These are phyloP conservation scores for Dipodascus geniculatus DNA, from an alignment of 805 yeast species.

Conservation along the genomic window DNA sequence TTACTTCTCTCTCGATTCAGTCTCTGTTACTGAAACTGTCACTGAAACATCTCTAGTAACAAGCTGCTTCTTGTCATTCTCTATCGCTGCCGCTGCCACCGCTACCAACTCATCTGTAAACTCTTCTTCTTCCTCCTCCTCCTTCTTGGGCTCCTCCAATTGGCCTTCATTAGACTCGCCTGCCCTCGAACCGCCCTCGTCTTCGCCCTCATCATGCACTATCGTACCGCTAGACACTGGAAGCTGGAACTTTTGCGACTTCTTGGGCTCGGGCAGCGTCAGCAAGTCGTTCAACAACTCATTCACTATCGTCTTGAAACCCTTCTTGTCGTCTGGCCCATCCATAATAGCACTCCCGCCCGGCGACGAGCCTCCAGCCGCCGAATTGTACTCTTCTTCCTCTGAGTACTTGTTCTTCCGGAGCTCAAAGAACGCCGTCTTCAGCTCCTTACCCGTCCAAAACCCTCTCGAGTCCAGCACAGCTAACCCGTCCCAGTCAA, in stretches of 20 bases:
- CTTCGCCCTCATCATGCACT: neutral
- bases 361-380: no score
- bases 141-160: slow-evolving; percentile 6
- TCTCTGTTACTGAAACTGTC: no score
- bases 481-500: slow-evolving; percentile 47
- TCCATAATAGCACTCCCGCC: neutral
- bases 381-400: no score
- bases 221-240: neutral
- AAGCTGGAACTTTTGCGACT: neutral
- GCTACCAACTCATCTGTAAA: slow-evolving; percentile 14
- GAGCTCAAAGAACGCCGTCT: slow-evolving; percentile 34
- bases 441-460: slow-evolving; percentile 55
- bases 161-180: no score
- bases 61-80: slow-evolving; percentile 2
- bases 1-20: no score
- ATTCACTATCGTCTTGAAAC: slow-evolving; percentile 23
- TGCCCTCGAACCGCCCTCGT: no score
- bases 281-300: slow-evolving; percentile 14
- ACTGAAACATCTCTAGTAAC: neutral
- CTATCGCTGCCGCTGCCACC: slow-evolving; percentile 10
- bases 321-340: slow-evolving; percentile 24
- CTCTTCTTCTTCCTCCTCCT: slow-evolving; percentile 6
- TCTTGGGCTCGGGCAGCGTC: slow-evolving; percentile 10
- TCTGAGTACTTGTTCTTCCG: neutral
- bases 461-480: slow-evolving; percentile 30